A percentile compares a stretch with the other conserved stretches of the same genome.
Evolutionary conservation across 202 grass and related monocot genomes (phyloP).

Genomic region (Elaeis oleifera): DNA sequence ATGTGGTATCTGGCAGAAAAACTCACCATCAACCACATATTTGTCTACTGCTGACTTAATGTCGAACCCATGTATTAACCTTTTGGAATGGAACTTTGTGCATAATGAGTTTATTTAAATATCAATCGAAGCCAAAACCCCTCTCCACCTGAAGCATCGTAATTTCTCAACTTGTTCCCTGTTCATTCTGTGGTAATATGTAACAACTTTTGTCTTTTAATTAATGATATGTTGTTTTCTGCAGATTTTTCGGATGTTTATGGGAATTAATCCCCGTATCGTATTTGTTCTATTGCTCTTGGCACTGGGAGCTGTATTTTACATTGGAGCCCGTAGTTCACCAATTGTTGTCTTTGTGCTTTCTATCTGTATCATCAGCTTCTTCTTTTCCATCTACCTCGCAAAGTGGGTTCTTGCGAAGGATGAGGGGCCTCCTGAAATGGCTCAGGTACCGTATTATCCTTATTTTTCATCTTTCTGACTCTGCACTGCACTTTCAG

Average conservation of each 20-base stretch:
- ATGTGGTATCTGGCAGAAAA: too few species aligned
- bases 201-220: conserved; percentile 5
- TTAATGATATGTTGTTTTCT: conserved; percentile 20
- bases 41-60: too few species aligned
- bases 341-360: conserved; percentile 94
- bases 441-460: conserved; percentile 64
- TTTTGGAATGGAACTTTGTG: too few species aligned
- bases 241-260: conserved; percentile 79
- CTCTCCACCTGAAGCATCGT: background rate
- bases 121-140: too few species aligned
- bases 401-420: conserved; percentile 98
- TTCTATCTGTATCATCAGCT: conserved; percentile 81
- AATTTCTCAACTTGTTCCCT: background rate
- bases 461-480: conserved; percentile 30
- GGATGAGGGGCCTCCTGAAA: conserved; percentile 97
- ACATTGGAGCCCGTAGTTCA: conserved; percentile 80
- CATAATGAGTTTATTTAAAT: too few species aligned
- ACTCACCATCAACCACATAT: too few species aligned
- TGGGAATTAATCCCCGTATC: conserved; percentile 77
- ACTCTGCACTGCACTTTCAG: conserved; percentile 2
- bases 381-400: conserved; percentile 91
- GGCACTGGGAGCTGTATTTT: conserved; percentile 64
- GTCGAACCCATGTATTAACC: too few species aligned
- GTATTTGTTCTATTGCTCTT: conserved; percentile 62
- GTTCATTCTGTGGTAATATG: background rate